Conservation (phyloP, 495 filamentous ascomycete genomes). For the Usnea hakonensis region DNA sequence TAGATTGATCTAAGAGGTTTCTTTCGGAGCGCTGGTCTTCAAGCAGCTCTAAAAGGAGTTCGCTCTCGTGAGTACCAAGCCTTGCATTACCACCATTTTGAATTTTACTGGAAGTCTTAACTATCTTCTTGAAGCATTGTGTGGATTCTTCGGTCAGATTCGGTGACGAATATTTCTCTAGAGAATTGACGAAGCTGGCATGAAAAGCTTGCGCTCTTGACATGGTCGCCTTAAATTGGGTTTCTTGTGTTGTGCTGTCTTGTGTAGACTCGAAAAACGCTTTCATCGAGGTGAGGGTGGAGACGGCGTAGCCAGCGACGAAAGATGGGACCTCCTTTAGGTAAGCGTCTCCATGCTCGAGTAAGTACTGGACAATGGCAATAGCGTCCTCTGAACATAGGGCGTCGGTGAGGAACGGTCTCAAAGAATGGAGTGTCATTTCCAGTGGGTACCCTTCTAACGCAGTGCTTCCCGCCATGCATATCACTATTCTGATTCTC, state of each 20-base stretch:
- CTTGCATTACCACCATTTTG: constrained; percentile 51
- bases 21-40: constrained; percentile 55
- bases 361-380: constrained; percentile 77
- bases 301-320: constrained; percentile 66
- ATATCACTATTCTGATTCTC: constrained; percentile 74
- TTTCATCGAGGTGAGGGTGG: constrained; percentile 64
- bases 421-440: constrained; percentile 76
- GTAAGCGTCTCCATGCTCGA: constrained; percentile 59
- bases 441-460: constrained; percentile 78
- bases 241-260: constrained; percentile 65
- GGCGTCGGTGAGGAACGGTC: constrained; percentile 67
- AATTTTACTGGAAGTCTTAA: constrained; percentile 53
- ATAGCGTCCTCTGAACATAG: constrained; percentile 90
- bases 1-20: constrained; percentile 58
- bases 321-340: constrained; percentile 61
- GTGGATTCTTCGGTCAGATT: constrained; percentile 39
- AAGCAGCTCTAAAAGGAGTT: constrained; percentile 65
- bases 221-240: constrained; percentile 61
- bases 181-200: constrained; percentile 58
- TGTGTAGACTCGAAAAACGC: constrained; percentile 61
- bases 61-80: constrained; percentile 57
- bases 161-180: constrained; percentile 48
- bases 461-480: constrained; percentile 62
- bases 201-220: constrained; percentile 60
- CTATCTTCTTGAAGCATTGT: constrained; percentile 54